Evolutionary conservation across 495 filamentous ascomycete species (phyloP).

Genomic region (Astrothelium macrocarpum): DNA sequence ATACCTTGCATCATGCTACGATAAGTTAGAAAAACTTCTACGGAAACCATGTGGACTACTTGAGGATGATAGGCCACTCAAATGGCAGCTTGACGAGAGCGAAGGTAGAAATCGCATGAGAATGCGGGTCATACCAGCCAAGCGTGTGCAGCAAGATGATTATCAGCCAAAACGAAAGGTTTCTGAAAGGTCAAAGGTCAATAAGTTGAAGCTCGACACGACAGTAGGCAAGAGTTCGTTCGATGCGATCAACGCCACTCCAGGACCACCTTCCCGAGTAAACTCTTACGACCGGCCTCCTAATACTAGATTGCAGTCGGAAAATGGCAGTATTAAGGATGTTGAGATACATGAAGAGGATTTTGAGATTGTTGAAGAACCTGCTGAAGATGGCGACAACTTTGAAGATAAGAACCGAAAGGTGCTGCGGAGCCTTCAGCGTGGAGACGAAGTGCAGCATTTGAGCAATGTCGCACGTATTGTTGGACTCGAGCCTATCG

Average conservation of each 20-base stretch:
- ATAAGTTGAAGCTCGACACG: constrained; percentile 37
- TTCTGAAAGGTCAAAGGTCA: constrained; percentile 16
- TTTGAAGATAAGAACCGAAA: constrained; percentile 97
- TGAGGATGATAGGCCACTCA: constrained; percentile 50
- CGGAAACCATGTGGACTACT: constrained; percentile 70
- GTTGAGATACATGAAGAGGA: constrained; percentile 56
- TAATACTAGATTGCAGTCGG: constrained; percentile 16
- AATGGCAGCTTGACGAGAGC: constrained; percentile 89
- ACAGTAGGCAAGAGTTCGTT: constrained; percentile 21
- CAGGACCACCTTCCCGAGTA: background rate
- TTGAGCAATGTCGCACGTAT: constrained; percentile 93
- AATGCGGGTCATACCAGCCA: constrained; percentile 70
- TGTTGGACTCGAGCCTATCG: constrained; percentile 80
- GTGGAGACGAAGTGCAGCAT: constrained; percentile 83
- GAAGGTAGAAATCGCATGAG: constrained; percentile 95
- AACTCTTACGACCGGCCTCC: constrained; percentile 1
- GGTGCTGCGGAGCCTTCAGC: constrained; percentile 88
- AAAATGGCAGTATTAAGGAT: constrained; percentile 19
- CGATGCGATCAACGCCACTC: constrained; percentile 16
- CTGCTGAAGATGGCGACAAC: constrained; percentile 67
- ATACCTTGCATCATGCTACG: constrained; percentile 64
- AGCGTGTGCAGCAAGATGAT: constrained; percentile 35
- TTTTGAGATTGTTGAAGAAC: constrained; percentile 89
- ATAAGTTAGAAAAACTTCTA: constrained; percentile 62
- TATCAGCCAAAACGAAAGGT: constrained; percentile 79